Base-by-base conservation (phyloP, 148 eudicot genomes). In the Silene conica region DNA sequence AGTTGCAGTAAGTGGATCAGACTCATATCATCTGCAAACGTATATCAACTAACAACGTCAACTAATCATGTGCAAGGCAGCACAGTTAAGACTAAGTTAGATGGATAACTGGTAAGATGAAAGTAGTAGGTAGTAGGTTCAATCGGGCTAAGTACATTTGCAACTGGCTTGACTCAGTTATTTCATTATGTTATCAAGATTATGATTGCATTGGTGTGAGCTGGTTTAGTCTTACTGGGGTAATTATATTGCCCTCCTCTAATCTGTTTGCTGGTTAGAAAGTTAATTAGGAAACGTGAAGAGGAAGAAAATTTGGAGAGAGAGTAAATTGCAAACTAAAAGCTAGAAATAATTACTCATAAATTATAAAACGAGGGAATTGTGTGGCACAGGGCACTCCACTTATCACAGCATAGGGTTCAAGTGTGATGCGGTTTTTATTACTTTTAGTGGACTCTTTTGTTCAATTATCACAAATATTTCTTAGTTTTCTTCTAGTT, bases 121-220 rank as follows among this genome's bases (percentile, higher is more conserved):
- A 28, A 28, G 31, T 4, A 22, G 26, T 12, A n/a, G 43, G 55
- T 8, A 26, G 48, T 65, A 43, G 26, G 31, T n/a, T 34, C 25
- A 48, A 28, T 65, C 21, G 18, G 21, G 19, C 20, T 34, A 5
- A 31, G 69, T 16, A 18, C 10, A 31, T 31, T 15, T 31, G 46
- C 8, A 34, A 34, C 48, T 34, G 50, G 50, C 48, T 31, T 65
- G 50, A 65, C 48, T 65, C 56, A 20, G 28, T 46, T 20, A 16
- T 31, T 41, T 13, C 16, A 63, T 22, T 22, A 67, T 45, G 71
- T 67, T 26, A 46, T 43, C 69, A 46, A 67, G 71, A 46, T 45
- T 67, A 18, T 67, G 56, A 67, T 15, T 3, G 16, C 31, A 43
- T 38, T 7, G 46, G 22, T 13, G 26, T 67, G 55, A 67, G 70